phyloP scores from a whole-genome alignment of 352 stramenopile genomes.

The Pythium phragmitis region DNA sequence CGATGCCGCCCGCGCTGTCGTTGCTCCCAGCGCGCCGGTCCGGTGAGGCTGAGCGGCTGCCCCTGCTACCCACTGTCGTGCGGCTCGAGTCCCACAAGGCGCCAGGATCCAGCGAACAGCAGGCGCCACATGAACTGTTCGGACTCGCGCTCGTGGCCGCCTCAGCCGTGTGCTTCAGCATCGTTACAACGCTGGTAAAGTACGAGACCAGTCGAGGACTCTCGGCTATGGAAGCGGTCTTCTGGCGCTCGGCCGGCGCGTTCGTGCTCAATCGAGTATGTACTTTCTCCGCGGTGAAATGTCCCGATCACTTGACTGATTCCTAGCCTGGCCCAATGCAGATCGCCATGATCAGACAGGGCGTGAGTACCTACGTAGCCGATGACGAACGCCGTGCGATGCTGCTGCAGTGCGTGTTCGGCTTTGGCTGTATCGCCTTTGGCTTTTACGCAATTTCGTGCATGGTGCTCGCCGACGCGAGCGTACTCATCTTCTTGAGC shows the following conservation, averaged over 20 bases:
- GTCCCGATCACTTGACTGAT: neutral
- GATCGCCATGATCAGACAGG: constrained; percentile 30
- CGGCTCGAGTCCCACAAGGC: constrained; percentile 4
- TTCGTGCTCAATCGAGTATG: constrained; percentile 45
- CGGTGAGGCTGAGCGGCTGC: constrained; percentile 2
- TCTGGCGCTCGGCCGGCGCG: constrained; percentile 50
- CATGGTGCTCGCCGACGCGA: constrained; percentile 72
- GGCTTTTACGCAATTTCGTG: constrained; percentile 68
- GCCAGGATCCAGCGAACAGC: neutral
- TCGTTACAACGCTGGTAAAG: constrained; percentile 58
- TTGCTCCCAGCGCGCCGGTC: neutral
- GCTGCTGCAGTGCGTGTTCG: constrained; percentile 45
- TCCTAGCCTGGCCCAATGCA: constrained; percentile 6
- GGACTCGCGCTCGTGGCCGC: constrained; percentile 44
- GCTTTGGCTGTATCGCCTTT: constrained; percentile 55
- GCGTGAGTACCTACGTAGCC: constrained; percentile 28
- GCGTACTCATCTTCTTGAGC: constrained; percentile 62
- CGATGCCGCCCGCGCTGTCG: neutral
- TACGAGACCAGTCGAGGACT: constrained; percentile 42
- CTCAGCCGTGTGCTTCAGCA: constrained; percentile 55
- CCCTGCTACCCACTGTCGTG: constrained; percentile 11
- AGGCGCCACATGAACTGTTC: constrained; percentile 16
- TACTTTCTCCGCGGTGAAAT: neutral
- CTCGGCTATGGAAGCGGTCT: constrained; percentile 52
- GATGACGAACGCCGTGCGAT: constrained; percentile 30